Evolutionary conservation across 768 basidiomycete genomes (phyloP).

Genomic region (Mycena pura): DNA sequence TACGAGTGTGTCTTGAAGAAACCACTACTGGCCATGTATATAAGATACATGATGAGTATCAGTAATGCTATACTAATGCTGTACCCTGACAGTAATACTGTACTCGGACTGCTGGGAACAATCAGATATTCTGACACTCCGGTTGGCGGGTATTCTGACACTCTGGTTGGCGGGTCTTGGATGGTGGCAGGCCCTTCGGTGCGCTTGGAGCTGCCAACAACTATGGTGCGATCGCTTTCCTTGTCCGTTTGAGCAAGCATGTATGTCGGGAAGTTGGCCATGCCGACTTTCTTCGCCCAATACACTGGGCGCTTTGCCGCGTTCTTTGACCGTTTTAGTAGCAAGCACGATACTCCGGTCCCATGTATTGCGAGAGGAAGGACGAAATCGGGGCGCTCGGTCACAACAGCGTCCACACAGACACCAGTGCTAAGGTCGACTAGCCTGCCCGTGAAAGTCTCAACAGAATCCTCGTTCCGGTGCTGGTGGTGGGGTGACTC

Average conservation of each 20-base stretch:
- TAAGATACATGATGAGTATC: too few species aligned
- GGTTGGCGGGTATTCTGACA: too few species aligned
- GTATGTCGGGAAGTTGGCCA: conserved; percentile 29
- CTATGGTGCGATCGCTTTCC: too few species aligned
- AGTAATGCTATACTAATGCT: too few species aligned
- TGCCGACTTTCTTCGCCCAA: conserved; percentile 23
- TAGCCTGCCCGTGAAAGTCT: neutral
- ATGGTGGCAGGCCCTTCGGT: too few species aligned
- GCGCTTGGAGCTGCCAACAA: too few species aligned
- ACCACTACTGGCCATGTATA: too few species aligned
- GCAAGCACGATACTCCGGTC: conserved; percentile 24
- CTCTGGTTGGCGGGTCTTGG: too few species aligned
- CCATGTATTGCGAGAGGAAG: neutral
- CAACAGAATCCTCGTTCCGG: neutral
- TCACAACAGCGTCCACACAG: conserved; percentile 1
- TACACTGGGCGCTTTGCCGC: neutral
- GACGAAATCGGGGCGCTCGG: neutral
- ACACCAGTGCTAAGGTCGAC: neutral
- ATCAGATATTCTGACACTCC: too few species aligned
- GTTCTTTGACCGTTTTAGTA: conserved; percentile 22
- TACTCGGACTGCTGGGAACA: too few species aligned
- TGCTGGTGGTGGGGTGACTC: neutral
- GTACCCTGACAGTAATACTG: too few species aligned
- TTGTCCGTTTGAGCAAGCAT: conserved; percentile 22
- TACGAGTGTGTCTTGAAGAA: too few species aligned